phyloP scores from a whole-genome alignment of 106 monocot genomes.

The Vanilla planifolia region DNA sequence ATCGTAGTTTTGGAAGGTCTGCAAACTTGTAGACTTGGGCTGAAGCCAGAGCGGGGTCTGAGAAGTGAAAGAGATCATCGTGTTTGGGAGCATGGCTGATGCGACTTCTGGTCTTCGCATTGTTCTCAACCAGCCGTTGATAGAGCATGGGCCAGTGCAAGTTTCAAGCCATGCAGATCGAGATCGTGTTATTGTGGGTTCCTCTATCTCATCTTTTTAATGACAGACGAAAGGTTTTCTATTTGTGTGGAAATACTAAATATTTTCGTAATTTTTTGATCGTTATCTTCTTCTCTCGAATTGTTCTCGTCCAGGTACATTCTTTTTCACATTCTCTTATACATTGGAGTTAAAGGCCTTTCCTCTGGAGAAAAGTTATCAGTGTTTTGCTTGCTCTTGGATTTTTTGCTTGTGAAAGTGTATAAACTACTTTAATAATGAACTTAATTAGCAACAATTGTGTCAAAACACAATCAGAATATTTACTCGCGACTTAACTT shows the following conservation, averaged over 20 bases:
- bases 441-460: too few species aligned
- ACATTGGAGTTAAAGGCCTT: background rate
- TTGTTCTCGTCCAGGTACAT: background rate
- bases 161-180: conserved; percentile 83
- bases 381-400: too few species aligned
- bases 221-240: background rate
- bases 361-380: too few species aligned
- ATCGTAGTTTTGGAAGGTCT: too few species aligned
- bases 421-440: too few species aligned
- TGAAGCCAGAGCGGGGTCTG: too few species aligned
- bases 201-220: background rate
- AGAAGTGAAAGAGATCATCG: too few species aligned
- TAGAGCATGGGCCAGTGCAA: conserved; percentile 40
- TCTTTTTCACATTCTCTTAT: background rate
- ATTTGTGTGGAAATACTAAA: background rate
- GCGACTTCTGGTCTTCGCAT: conserved; percentile 60
- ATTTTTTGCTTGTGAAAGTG: too few species aligned
- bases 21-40: too few species aligned
- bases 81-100: conserved; percentile 76
- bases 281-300: background rate
- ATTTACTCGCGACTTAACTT: too few species aligned
- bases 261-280: background rate
- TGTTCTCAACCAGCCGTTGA: conserved; percentile 57
- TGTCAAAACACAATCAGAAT: too few species aligned
- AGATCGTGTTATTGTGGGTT: conserved; percentile 57